phyloP scores from a whole-genome alignment of 352 stramenopile species.

The Phytophthora cryptogea region DNA sequence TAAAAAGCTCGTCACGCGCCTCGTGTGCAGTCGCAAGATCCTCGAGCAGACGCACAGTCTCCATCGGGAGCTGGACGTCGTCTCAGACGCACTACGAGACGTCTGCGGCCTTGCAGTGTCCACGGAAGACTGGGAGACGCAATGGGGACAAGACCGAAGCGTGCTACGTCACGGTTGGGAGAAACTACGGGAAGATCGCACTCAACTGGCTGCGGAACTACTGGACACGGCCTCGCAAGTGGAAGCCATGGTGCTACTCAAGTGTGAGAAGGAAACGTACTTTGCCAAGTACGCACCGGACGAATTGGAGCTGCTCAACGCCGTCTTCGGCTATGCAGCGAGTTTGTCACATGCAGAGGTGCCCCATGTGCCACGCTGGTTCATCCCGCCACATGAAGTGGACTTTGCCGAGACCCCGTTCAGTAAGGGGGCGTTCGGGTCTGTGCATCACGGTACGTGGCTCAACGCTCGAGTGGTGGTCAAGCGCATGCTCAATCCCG shows the following conservation, averaged over 20 bases:
- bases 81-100: conserved; percentile 1
- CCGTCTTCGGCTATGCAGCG: conserved; percentile 18
- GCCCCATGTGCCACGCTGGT: conserved; percentile 24
- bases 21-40: conserved; percentile 26
- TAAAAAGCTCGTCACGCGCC: conserved; percentile 24
- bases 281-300: conserved; percentile 20
- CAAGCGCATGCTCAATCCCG: conserved; percentile 28
- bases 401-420: conserved; percentile 27
- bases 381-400: conserved; percentile 31
- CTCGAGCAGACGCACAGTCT: conserved; percentile 14
- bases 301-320: conserved; percentile 21
- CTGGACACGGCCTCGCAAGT: conserved; percentile 16
- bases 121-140: conserved; percentile 13
- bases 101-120: background rate
- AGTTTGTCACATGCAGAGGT: conserved; percentile 22
- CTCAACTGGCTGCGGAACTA: conserved; percentile 6
- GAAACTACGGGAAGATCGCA: conserved; percentile 10
- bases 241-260: conserved; percentile 25
- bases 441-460: conserved; percentile 33
- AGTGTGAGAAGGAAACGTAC: conserved; percentile 26
- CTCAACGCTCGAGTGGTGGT: conserved; percentile 36
- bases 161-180: conserved; percentile 16
- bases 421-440: conserved; percentile 35
- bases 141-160: conserved; percentile 7
- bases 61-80: conserved; percentile 12